Base-by-base conservation (phyloP, 371 early-diverging fungal genomes). In the Lichtheimia ornata region DNA sequence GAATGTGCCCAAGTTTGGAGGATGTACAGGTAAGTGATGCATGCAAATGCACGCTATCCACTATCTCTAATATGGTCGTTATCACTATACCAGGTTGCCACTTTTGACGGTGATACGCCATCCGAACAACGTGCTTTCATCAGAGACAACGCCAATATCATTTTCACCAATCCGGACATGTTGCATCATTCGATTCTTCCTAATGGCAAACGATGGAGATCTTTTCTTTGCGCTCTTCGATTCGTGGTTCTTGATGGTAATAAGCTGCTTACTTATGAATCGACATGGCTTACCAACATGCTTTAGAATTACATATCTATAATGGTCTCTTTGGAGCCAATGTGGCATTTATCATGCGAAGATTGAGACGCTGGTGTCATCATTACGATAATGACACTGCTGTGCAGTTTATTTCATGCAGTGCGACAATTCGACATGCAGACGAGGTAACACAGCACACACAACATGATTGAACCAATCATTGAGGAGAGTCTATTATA, bases 111-210 rank as follows among this genome's bases (percentile, higher is more conserved):
- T 15, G 82, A 85, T 62, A 82, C 84, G 11, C 75, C 77, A 7
- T 28, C 35, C n/a, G 70, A 73, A 4, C 58, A 66, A 17, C 79
- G 92, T 1, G 56, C 62, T 0, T 42, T 45, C 7, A 85, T 90
- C 15, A 68, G 90, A 17, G 68, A 73, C 7, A 58, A 61, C n/a
- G 73, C 84, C 0, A 74, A 74, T 14, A 76, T 94, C 0, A 74
- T 93, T 2, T 78, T 93, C 40, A 93, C 92, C 11, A 94, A 94
- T 67, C 92, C 92, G 2, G 94, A 94, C 61, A 92, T 90, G 76
- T 69, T 94, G 7, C 94, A 94, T 66, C 66, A 81, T 53, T 70
- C 88, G 1, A 84, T 94, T 50, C 69, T 91, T 43, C 93, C 92
- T 0, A 75, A 83, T 56, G 65, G 73, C 2, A 53, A 53, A 14